Conservation (phyloP, 306 rosid genomes). For the Begonia masoniana region DNA sequence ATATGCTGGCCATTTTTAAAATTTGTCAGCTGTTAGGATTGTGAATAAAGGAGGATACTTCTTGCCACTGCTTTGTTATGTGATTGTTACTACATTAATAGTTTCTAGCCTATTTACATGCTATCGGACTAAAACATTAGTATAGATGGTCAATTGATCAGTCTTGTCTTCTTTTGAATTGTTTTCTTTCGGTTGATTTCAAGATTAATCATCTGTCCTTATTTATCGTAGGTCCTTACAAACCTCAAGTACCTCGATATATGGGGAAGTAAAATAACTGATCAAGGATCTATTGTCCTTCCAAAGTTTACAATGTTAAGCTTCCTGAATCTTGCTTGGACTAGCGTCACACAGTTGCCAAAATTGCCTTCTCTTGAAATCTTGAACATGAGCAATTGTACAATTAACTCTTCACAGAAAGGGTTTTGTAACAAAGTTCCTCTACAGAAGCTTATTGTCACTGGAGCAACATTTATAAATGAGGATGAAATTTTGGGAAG, state of each 20-base stretch:
- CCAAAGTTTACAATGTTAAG: slow-evolving; percentile 49
- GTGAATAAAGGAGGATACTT: too few species aligned
- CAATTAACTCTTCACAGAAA: slow-evolving; percentile 44
- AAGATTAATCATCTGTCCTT: neutral
- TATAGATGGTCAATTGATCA: too few species aligned
- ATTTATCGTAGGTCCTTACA: slow-evolving; percentile 11
- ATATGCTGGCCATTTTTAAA: too few species aligned
- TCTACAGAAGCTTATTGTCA: slow-evolving; percentile 41
- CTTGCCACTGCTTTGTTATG: too few species aligned
- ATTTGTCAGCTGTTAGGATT: too few species aligned
- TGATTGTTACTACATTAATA: too few species aligned
- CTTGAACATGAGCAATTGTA: slow-evolving; percentile 77
- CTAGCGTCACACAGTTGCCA: slow-evolving; percentile 61
- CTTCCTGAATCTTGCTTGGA: slow-evolving; percentile 78
- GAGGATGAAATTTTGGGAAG: slow-evolving; percentile 39
- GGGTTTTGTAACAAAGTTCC: slow-evolving; percentile 39
- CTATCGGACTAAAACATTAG: too few species aligned
- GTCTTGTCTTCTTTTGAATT: neutral
- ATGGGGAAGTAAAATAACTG: slow-evolving; percentile 85
- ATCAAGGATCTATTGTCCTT: slow-evolving; percentile 52
- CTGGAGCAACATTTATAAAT: slow-evolving; percentile 49
- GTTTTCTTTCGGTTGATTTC: neutral
- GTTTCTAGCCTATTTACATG: too few species aligned
- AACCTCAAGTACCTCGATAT: slow-evolving; percentile 64
- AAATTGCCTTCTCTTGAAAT: slow-evolving; percentile 40